Evolutionary conservation across 208 protist species (phyloP).

Genomic region (Crithidia acanthocephali): DNA sequence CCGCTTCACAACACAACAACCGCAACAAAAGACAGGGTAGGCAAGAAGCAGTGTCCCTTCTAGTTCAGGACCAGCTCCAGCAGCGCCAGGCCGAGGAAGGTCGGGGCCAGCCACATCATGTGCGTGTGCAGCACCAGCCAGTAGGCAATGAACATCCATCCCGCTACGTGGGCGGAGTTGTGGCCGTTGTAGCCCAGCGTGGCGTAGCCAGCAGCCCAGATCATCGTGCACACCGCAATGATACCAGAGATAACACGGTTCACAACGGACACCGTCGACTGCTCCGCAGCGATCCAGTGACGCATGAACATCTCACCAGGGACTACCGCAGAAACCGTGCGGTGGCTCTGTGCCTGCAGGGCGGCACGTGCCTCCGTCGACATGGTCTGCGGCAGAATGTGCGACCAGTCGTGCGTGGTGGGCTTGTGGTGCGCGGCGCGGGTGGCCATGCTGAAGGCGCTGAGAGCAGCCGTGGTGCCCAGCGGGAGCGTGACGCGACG

Average conservation of each 20-base stretch:
- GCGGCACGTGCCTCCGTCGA: constrained; percentile 51
- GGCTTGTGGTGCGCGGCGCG: constrained; percentile 67
- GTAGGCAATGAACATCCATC: constrained; percentile 86
- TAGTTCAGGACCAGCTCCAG: constrained; percentile 81
- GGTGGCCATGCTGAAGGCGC: constrained; percentile 26
- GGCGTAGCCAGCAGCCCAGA: constrained; percentile 84
- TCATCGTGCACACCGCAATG: constrained; percentile 79
- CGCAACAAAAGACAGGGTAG: not conserved
- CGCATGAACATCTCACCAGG: constrained; percentile 94
- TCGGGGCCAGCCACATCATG: constrained; percentile 61
- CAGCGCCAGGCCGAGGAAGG: constrained; percentile 45
- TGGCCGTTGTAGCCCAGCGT: constrained; percentile 90
- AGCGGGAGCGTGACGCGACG: constrained; percentile 49
- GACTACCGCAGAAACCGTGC: constrained; percentile 83
- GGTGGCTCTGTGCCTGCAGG: constrained; percentile 60
- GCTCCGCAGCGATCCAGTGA: constrained; percentile 90
- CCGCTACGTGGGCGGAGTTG: constrained; percentile 76
- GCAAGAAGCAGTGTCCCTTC: not conserved
- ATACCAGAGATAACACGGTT: constrained; percentile 89
- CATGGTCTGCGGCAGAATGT: constrained; percentile 56
- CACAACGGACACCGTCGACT: constrained; percentile 86
- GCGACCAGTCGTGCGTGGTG: constrained; percentile 84
- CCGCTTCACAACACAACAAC: not conserved
- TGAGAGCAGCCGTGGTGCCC: constrained; percentile 25
- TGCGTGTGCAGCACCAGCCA: constrained; percentile 89